phyloP scores from a whole-genome alignment of 495 filamentous ascomycete species.

The Platismatia glauca region DNA sequence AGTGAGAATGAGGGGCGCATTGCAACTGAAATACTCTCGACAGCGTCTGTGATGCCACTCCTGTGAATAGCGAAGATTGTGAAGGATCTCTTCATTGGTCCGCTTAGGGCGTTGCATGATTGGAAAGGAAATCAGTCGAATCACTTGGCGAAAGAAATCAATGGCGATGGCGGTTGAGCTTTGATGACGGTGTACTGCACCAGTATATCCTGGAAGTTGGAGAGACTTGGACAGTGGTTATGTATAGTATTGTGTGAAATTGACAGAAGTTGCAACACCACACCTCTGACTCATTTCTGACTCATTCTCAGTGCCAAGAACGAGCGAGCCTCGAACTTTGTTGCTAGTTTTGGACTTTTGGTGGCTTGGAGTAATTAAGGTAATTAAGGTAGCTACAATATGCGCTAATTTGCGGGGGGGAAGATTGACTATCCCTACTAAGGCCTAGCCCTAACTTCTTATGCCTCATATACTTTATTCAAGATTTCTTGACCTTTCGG shows the following conservation, averaged over 20 bases:
- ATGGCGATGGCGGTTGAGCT: not conserved
- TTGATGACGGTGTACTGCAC: not conserved
- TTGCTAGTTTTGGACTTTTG: no score
- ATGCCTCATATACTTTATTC: no score
- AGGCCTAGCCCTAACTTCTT: no score
- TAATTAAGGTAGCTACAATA: no score
- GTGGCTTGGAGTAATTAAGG: no score
- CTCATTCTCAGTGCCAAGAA: not conserved
- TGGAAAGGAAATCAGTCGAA: not conserved
- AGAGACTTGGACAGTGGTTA: not conserved
- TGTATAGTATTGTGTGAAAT: not conserved
- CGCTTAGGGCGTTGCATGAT: not conserved
- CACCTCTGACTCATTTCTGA: not conserved
- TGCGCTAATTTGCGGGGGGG: no score
- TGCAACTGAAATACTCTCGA: slow-evolving; percentile 8
- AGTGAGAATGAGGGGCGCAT: not conserved
- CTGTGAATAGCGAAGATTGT: not conserved
- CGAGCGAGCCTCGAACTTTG: not conserved
- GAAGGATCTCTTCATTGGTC: slow-evolving; percentile 6
- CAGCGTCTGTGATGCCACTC: not conserved
- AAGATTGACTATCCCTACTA: no score
- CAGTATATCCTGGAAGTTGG: not conserved
- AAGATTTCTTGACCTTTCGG: no score
- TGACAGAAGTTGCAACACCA: no score
- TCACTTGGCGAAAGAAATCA: not conserved